These are phyloP conservation scores for Phaffomyces opuntiae DNA, from an alignment of 805 yeast species.

Conservation along the genomic window DNA sequence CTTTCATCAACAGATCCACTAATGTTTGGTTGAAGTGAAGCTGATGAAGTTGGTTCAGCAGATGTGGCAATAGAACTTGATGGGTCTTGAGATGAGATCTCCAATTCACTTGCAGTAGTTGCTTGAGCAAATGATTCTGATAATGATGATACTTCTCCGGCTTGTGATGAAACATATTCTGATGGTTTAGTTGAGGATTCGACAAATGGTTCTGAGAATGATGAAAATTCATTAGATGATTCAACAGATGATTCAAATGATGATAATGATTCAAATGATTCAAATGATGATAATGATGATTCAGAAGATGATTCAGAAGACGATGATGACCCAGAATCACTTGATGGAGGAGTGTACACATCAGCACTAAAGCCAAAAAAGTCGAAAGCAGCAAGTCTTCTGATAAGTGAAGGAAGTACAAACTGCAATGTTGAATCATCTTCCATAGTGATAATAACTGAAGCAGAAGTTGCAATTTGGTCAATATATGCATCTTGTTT, in stretches of 20 bases:
- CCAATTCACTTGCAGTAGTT: no score
- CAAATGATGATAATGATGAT: neutral
- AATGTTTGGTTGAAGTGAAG: neutral
- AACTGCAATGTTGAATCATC: neutral
- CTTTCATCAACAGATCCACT: constrained; percentile 6
- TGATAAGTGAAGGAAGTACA: neutral
- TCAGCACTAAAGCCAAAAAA: neutral
- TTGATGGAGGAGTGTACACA: neutral
- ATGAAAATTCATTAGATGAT: neutral
- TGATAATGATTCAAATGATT: neutral
- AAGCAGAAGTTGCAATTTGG: neutral
- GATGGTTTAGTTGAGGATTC: neutral
- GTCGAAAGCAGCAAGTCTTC: neutral
- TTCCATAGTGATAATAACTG: neutral
- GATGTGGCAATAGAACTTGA: neutral
- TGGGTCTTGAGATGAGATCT: no score
- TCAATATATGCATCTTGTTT: neutral
- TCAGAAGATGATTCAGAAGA: no score
- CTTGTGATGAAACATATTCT: neutral
- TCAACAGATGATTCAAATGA: neutral
- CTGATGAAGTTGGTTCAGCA: neutral
- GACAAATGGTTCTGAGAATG: neutral
- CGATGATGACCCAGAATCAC: neutral
- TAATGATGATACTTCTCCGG: no score
- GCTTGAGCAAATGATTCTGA: no score